Evolutionary conservation across 139 green algal genomes (phyloP).

Genomic region (Chlamydomonas sp.): DNA sequence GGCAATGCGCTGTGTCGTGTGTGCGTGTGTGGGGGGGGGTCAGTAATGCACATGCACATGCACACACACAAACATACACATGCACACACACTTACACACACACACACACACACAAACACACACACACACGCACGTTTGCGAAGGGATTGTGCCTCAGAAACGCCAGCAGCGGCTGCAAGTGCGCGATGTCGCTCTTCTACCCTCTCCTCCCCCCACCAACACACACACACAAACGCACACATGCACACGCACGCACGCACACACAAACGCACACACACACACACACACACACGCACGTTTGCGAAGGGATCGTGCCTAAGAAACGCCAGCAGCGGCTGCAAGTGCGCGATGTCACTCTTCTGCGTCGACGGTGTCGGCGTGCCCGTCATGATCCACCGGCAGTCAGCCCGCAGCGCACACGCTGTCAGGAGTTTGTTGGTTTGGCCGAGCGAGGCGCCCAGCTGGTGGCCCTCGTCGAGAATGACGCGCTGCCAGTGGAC

Average conservation of each 20-base stretch:
- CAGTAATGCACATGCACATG: too few relatives aligned
- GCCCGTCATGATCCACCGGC: conserved; percentile 89
- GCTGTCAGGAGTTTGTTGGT: conserved; percentile 83
- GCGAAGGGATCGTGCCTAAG: too few relatives aligned
- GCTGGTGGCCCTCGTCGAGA: conserved; percentile 91
- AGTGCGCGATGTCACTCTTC: conserved; percentile 36
- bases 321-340: conserved; percentile 89
- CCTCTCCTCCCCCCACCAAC: too few relatives aligned
- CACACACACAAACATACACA: not conserved
- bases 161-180: conserved; percentile 82
- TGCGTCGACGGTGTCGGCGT: too few relatives aligned
- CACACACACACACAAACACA: too few relatives aligned
- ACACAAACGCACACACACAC: too few relatives aligned
- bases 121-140: too few relatives aligned
- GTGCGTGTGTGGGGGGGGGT: not conserved
- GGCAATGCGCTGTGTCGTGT: conserved; percentile 49
- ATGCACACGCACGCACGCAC: too few relatives aligned
- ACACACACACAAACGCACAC: too few relatives aligned
- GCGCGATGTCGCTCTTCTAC: conserved; percentile 30
- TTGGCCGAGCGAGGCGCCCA: conserved; percentile 52
- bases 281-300: too few relatives aligned
- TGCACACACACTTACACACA: conserved; percentile 61
- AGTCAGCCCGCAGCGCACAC: conserved; percentile 60
- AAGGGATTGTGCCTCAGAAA: conserved; percentile 72
- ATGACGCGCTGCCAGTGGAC: conserved; percentile 89